Evolutionary conservation across 345 rosid species (phyloP).

Genomic region (Gossypioides kirkii): DNA sequence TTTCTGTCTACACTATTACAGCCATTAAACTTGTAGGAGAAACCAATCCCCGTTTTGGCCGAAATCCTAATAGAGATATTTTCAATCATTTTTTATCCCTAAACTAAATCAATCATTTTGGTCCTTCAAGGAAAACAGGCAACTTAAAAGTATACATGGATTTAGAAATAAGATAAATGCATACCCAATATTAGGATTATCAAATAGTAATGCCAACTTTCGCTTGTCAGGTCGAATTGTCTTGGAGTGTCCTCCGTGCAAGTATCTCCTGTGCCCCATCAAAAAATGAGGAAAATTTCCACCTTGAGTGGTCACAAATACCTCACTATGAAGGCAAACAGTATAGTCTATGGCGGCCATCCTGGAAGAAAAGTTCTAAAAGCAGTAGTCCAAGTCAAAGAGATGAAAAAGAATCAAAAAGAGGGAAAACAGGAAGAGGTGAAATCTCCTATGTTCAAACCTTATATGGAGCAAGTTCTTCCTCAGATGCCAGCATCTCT

Average conservation of each 20-base stretch:
- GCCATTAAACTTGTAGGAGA: neutral
- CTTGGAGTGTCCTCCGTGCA: conserved; percentile 96
- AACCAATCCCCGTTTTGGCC: neutral
- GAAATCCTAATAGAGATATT: neutral
- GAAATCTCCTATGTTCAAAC: conserved; percentile 30
- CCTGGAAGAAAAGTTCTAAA: conserved; percentile 94
- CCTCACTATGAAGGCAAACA: conserved; percentile 99
- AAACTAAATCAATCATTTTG: neutral
- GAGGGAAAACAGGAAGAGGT: neutral
- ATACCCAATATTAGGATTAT: conserved; percentile 88
- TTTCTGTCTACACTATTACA: neutral
- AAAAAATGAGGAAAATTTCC: conserved; percentile 98
- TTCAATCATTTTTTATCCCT: neutral
- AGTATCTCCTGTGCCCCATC: conserved; percentile 91
- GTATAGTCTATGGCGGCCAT: conserved; percentile 99
- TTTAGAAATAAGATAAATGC: conserved; percentile 21
- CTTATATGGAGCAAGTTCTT: conserved; percentile 86
- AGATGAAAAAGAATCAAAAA: conserved; percentile 11
- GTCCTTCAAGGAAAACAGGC: neutral
- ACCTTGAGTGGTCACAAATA: conserved; percentile 99
- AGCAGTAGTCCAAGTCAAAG: conserved; percentile 33
- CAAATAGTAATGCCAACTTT: conserved; percentile 87
- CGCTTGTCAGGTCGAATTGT: conserved; percentile 97
- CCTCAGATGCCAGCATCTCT: conserved; percentile 77
- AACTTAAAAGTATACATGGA: neutral